A percentile compares a stretch with the other conserved stretches of the same genome.
phyloP scores from a whole-genome alignment of 768 basidiomycete species.

The button mushroom (Agaricus bisporus) region DNA sequence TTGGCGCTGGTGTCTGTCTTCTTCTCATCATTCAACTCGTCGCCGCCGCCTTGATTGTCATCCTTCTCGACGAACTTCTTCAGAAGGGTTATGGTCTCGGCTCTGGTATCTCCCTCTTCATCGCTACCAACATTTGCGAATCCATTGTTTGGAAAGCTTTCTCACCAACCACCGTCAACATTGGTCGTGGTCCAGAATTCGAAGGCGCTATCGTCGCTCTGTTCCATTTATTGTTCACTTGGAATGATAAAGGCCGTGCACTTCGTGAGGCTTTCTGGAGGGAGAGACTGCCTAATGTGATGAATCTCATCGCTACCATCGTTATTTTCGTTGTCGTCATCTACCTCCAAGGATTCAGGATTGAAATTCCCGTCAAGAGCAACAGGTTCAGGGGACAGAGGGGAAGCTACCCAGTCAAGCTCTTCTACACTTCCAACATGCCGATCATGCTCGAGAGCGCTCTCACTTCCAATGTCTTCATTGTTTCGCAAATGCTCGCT shows the following conservation, averaged over 20 bases:
- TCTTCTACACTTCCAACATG: slow-evolving; percentile 99
- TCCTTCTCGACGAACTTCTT: slow-evolving; percentile 96
- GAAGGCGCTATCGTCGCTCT: slow-evolving; percentile 94
- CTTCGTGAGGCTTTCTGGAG: slow-evolving; percentile 98
- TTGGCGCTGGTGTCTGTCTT: slow-evolving; percentile 96
- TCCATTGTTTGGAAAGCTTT: slow-evolving; percentile 99
- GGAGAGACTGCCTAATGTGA: slow-evolving; percentile 92
- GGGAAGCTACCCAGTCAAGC: slow-evolving; percentile 92
- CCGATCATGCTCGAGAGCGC: slow-evolving; percentile 99
- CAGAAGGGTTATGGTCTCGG: slow-evolving; percentile 99
- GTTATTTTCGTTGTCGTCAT: slow-evolving; percentile 93
- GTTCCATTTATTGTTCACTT: slow-evolving; percentile 97
- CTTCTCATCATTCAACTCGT: slow-evolving; percentile 95
- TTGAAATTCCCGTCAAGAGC: slow-evolving; percentile 97
- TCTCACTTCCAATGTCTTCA: slow-evolving; percentile 89
- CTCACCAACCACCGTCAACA: slow-evolving; percentile 96
- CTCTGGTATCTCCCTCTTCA: slow-evolving; percentile 97
- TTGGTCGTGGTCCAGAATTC: slow-evolving; percentile 96
- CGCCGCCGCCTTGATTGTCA: slow-evolving; percentile 91
- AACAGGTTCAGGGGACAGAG: slow-evolving; percentile 96
- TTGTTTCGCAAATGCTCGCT: slow-evolving; percentile 94
- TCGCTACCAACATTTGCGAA: slow-evolving; percentile 99
- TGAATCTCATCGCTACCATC: slow-evolving; percentile 93
- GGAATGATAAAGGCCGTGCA: slow-evolving; percentile 97
- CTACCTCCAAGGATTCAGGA: slow-evolving; percentile 97